Percentiles rank a stretch among this genome's conserved stretches.
phyloP scores from a whole-genome alignment of 2,329 filamentous ascomycete genomes.

The Aspergillus cejpii region DNA sequence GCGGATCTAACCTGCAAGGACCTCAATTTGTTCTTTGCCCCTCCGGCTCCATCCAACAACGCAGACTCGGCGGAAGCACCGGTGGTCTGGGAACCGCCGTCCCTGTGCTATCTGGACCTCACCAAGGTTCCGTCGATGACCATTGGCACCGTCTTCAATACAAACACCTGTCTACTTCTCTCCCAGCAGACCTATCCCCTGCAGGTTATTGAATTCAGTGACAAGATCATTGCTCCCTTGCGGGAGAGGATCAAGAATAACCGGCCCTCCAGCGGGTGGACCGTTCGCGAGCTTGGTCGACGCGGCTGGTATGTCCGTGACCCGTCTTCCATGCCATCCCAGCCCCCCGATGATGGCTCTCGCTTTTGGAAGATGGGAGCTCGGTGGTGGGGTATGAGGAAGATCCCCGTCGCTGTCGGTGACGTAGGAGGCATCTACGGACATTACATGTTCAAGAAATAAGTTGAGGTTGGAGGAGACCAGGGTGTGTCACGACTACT shows the following conservation, averaged over 20 bases:
- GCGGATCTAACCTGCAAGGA: constrained; percentile 58
- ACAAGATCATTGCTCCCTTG: constrained; percentile 60
- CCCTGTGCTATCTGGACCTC: constrained; percentile 68
- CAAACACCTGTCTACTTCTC: constrained; percentile 52
- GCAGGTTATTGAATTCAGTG: constrained; percentile 67
- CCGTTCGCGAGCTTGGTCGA: constrained; percentile 59
- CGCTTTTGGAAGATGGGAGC: constrained; percentile 78
- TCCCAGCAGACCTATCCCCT: constrained; percentile 58
- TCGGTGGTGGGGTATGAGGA: constrained; percentile 77
- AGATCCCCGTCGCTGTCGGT: constrained; percentile 50
- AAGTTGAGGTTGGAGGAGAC: constrained; percentile 12
- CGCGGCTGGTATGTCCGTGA: constrained; percentile 60
- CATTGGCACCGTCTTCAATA: constrained; percentile 53
- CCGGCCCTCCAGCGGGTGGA: constrained; percentile 58
- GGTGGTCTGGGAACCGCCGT: constrained; percentile 49
- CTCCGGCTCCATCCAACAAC: neutral
- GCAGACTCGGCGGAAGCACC: constrained; percentile 20
- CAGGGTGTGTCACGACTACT: constrained; percentile 9
- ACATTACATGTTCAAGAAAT: constrained; percentile 54
- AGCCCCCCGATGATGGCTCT: constrained; percentile 48
- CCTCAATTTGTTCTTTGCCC: constrained; percentile 56
- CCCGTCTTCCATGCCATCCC: constrained; percentile 31
- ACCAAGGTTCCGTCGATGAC: constrained; percentile 59
- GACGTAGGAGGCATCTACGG: constrained; percentile 55
- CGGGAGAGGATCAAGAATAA: constrained; percentile 56